Percentiles rank a stretch among this genome's conserved stretches.
These are phyloP conservation scores for Lachancea fermentati DNA, from an alignment of 805 yeast genomes.

Conservation along the genomic window DNA sequence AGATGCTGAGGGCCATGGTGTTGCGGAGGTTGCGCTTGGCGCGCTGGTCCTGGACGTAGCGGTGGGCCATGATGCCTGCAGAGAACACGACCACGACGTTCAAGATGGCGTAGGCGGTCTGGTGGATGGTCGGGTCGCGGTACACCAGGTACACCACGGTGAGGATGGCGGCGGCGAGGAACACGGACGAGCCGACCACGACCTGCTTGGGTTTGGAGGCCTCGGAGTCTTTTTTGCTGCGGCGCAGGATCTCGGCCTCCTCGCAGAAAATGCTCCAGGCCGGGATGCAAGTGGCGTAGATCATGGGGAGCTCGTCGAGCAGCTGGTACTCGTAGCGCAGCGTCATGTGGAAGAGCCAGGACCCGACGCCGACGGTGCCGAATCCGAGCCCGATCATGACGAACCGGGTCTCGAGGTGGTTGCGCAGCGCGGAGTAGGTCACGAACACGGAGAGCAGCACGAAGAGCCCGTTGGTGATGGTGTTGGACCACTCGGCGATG, in stretches of 20 bases:
- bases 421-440: constrained; percentile 51
- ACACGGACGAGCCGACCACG: constrained; percentile 12
- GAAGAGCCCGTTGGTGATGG: constrained; percentile 65
- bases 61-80: constrained; percentile 46
- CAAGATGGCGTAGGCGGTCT: constrained; percentile 72
- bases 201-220: constrained; percentile 7
- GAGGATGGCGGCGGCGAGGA: constrained; percentile 15
- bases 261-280: constrained; percentile 77
- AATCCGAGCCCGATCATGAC: constrained; percentile 71
- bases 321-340: constrained; percentile 82
- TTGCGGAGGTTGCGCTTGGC: constrained; percentile 46
- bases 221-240: constrained; percentile 18
- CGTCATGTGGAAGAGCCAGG: constrained; percentile 97
- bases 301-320: constrained; percentile 96
- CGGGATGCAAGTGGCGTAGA: constrained; percentile 94
- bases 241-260: constrained; percentile 30
- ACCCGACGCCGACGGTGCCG: constrained; percentile 84
- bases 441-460: constrained; percentile 57
- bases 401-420: constrained; percentile 66
- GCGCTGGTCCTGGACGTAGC: constrained; percentile 45
- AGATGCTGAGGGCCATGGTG: constrained; percentile 55
- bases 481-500: constrained; percentile 86
- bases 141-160: constrained; percentile 55
- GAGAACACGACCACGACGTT: constrained; percentile 67
- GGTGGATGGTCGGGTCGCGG: constrained; percentile 85